Percentiles rank a stretch among this genome's conserved stretches.
These are phyloP conservation scores for Cicer cuneatum DNA, from an alignment of 306 rosid genomes.

Conservation along the genomic window DNA sequence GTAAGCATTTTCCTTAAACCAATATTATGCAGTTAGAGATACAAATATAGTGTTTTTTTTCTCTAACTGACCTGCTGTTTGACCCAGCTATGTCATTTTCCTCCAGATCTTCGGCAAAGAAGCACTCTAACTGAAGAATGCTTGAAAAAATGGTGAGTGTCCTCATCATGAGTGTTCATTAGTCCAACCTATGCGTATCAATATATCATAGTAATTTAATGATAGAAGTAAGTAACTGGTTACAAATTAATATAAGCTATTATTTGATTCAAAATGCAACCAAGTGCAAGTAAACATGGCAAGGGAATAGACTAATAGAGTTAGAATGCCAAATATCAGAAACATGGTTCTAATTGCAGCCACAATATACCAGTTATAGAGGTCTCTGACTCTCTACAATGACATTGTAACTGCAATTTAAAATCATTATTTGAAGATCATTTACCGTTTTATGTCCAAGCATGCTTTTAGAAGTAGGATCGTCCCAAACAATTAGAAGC, in stretches of 20 bases:
- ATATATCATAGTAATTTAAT: conserved; percentile 33
- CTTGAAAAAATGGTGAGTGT: conserved; percentile 80
- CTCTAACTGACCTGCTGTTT: conserved; percentile 59
- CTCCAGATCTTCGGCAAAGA: conserved; percentile 79
- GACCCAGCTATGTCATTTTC: conserved; percentile 75
- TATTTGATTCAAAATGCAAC: conserved; percentile 39
- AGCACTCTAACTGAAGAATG: conserved; percentile 80
- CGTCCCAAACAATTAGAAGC: conserved; percentile 91
- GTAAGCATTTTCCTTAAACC: not conserved
- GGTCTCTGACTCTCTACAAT: no score
- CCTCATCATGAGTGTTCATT: conserved; percentile 80
- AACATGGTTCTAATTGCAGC: not conserved
- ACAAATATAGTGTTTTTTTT: not conserved
- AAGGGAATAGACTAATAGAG: not conserved
- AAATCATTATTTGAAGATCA: conserved; percentile 13
- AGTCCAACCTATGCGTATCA: conserved; percentile 67
- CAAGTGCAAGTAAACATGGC: not conserved
- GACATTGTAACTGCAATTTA: no score
- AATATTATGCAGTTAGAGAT: conserved; percentile 19
- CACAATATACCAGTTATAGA: no score
- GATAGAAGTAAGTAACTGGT: conserved; percentile 16
- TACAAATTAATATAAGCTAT: not conserved
- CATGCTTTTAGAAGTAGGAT: conserved; percentile 78
- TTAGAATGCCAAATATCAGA: not conserved
- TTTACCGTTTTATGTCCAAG: conserved; percentile 73